phyloP scores from a whole-genome alignment of 176 grass and related monocot genomes.

The Zizania latifolia region DNA sequence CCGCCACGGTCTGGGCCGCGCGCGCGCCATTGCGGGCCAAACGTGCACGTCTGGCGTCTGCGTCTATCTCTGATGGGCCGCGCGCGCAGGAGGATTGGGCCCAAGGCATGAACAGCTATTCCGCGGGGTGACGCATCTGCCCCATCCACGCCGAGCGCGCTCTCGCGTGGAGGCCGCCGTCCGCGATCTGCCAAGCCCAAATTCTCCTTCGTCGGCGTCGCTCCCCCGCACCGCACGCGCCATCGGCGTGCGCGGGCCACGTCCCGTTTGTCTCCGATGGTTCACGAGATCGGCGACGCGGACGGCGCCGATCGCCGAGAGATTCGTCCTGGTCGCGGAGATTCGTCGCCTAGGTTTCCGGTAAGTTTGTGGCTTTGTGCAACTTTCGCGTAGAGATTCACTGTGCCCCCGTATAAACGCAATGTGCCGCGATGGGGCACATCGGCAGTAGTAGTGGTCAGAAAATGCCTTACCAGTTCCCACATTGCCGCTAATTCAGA shows the following conservation, averaged over 20 bases:
- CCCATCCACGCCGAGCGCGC: no score
- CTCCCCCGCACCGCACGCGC: no score
- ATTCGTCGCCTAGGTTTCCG: background rate
- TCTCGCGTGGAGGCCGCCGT: slow-evolving; percentile 32
- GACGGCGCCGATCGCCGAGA: slow-evolving; percentile 4
- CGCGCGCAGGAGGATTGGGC: no score
- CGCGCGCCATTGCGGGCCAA: background rate
- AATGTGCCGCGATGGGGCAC: background rate
- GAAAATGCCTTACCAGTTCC: slow-evolving; percentile 2
- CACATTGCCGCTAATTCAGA: background rate
- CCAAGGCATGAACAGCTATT: no score
- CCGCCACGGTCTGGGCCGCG: no score
- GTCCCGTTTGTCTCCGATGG: slow-evolving; percentile 29
- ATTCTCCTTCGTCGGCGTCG: background rate
- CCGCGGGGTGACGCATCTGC: no score
- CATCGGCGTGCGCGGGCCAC: slow-evolving; percentile 20
- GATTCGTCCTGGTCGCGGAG: no score
- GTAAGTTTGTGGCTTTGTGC: background rate
- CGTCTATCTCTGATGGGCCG: no score
- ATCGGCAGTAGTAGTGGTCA: background rate
- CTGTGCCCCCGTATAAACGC: background rate
- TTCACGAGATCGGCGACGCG: slow-evolving; percentile 28
- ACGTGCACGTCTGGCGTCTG: background rate
- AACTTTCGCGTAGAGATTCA: background rate
- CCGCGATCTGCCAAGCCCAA: slow-evolving; percentile 7